Percentiles rank a stretch among this genome's conserved stretches.
phyloP scores from a whole-genome alignment of 2,329 filamentous ascomycete species.

The Dactylellina cionopaga region DNA sequence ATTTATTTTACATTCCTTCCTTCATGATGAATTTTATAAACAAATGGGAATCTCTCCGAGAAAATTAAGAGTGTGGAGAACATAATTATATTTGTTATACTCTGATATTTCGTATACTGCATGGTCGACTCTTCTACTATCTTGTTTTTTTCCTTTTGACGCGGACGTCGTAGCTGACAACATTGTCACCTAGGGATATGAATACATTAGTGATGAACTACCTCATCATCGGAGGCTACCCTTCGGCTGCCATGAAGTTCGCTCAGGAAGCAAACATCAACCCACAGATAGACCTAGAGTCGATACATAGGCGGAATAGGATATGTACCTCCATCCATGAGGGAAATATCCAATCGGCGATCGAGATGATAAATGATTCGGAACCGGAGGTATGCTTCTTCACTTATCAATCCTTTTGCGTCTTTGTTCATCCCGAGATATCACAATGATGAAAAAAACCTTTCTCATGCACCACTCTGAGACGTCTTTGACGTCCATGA shows the following conservation, averaged over 20 bases:
- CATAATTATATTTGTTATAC: constrained; percentile 68
- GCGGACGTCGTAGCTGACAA: constrained; percentile 57
- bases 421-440: constrained; percentile 27
- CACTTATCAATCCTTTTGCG: constrained; percentile 24
- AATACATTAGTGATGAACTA: constrained; percentile 97
- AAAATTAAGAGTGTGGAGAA: constrained; percentile 83
- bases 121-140: constrained; percentile 23
- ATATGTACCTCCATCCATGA: constrained; percentile 86
- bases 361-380: constrained; percentile 86
- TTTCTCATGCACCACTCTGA: constrained; percentile 99
- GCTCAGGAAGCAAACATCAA: constrained; percentile 90
- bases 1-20: constrained; percentile 59
- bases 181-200: constrained; percentile 76
- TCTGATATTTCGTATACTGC: constrained; percentile 66
- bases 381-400: constrained; percentile 82
- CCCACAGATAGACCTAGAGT: constrained; percentile 75
- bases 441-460: constrained; percentile 86
- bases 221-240: constrained; percentile 93
- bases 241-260: constrained; percentile 90
- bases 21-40: constrained; percentile 82
- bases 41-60: constrained; percentile 99
- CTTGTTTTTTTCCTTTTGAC: not conserved
- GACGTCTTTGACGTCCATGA: constrained; percentile 79
- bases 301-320: constrained; percentile 79
- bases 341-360: constrained; percentile 85